Percentiles rank a stretch among this genome's conserved stretches.
Evolutionary conservation across 164 flowering plant species (phyloP).

Genomic region (Kingdonia uniflora): DNA sequence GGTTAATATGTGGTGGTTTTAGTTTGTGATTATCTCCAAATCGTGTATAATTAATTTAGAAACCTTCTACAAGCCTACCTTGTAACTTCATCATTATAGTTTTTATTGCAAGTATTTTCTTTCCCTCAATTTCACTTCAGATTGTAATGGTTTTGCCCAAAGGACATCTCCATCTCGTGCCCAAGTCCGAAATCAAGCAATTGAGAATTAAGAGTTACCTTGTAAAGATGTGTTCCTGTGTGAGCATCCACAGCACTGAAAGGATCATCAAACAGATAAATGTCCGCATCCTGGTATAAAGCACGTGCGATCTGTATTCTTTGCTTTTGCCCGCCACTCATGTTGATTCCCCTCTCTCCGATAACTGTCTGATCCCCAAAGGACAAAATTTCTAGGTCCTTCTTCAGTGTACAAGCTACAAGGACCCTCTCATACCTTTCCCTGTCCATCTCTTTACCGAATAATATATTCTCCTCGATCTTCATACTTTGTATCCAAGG

Average conservation of each 20-base stretch:
- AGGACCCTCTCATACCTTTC: slow-evolving; percentile 56
- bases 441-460: slow-evolving; percentile 69
- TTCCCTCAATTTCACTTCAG: no score
- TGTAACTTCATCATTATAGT: no score
- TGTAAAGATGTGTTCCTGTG: slow-evolving; percentile 75
- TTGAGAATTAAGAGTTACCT: slow-evolving; percentile 26
- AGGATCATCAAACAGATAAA: slow-evolving; percentile 84
- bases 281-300: slow-evolving; percentile 76
- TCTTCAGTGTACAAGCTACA: slow-evolving; percentile 68
- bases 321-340: slow-evolving; percentile 95
- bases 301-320: slow-evolving; percentile 89
- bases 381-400: slow-evolving; percentile 66
- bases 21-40: no score
- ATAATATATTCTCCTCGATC: slow-evolving; percentile 76
- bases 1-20: no score
- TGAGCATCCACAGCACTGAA: slow-evolving; percentile 96
- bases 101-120: no score
- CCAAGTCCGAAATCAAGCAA: no score
- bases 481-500: slow-evolving; percentile 92
- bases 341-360: slow-evolving; percentile 85
- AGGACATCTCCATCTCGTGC: no score
- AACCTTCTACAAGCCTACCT: no score
- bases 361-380: slow-evolving; percentile 80
- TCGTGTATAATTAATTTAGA: no score
- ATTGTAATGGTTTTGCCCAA: no score